Conservation (phyloP, 805 yeast species). For the Metschnikowia aberdeeniae region DNA sequence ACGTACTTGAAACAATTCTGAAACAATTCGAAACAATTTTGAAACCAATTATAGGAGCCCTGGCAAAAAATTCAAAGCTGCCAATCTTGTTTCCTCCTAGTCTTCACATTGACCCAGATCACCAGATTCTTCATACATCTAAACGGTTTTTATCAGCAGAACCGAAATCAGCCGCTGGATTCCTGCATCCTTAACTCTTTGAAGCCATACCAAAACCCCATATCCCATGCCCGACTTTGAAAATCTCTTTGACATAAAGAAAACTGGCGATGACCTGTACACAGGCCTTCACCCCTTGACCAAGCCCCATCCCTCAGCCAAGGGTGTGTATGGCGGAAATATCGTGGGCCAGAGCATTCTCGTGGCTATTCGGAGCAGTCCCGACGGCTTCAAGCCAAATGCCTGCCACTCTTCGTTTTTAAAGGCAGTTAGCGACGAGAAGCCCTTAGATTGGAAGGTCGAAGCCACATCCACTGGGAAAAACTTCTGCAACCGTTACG, state of each 20-base stretch:
- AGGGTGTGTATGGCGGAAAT: constrained; percentile 43
- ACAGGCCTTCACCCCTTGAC: constrained; percentile 16
- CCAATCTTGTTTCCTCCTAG: no score
- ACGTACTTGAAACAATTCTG: no score
- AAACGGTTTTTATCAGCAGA: no score
- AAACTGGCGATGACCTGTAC: constrained; percentile 6
- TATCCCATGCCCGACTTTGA: constrained; percentile 10
- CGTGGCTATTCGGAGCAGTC: constrained; percentile 33
- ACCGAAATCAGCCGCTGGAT: no score
- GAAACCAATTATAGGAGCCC: no score
- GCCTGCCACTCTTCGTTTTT: constrained; percentile 39
- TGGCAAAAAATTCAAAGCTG: no score
- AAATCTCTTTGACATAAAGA: constrained; percentile 8
- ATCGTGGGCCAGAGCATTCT: constrained; percentile 32
- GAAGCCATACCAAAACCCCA: no score
- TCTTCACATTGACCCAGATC: no score
- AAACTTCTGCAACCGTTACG: constrained; percentile 31
- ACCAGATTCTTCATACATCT: no score
- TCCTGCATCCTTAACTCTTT: no score
- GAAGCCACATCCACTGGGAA: constrained; percentile 34
- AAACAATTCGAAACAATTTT: no score
- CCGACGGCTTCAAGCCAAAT: constrained; percentile 36
- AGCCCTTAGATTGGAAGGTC: constrained; percentile 29
- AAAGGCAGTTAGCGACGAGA: constrained; percentile 32
- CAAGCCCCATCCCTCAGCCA: constrained; percentile 25